These are phyloP conservation scores for Candida chauliodis DNA, from an alignment of 805 yeast genomes.

Conservation along the genomic window DNA sequence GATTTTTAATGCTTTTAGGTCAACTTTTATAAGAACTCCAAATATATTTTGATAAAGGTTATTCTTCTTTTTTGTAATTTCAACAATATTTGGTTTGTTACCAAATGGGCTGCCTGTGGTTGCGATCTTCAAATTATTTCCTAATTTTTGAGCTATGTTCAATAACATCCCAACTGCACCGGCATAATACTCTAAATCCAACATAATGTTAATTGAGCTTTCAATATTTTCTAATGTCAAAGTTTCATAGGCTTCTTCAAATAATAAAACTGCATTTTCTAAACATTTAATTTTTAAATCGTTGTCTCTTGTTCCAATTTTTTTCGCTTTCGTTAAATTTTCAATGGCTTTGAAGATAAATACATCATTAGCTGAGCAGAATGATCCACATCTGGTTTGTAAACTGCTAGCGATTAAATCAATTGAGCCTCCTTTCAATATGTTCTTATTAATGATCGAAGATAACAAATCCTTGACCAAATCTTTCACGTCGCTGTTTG, in stretches of 20 bases:
- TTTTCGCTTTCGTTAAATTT: constrained; percentile 81
- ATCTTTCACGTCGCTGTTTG: constrained; percentile 55
- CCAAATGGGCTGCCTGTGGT: neutral
- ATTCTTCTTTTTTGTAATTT: constrained; percentile 15
- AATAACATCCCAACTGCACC: constrained; percentile 84
- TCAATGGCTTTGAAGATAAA: constrained; percentile 92
- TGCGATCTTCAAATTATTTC: constrained; percentile 11
- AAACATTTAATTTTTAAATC: constrained; percentile 66
- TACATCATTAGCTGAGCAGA: constrained; percentile 92
- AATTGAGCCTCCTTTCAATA: constrained; percentile 87
- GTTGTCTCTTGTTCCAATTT: constrained; percentile 63
- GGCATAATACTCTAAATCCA: constrained; percentile 71
- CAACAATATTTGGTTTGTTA: constrained; percentile 8
- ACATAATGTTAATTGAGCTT: constrained; percentile 76
- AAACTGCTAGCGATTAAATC: constrained; percentile 83
- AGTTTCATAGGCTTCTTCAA: constrained; percentile 76
- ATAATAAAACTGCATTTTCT: constrained; percentile 67
- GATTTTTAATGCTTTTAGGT: constrained; percentile 52
- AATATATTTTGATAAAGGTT: constrained; percentile 70
- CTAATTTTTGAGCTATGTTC: constrained; percentile 68
- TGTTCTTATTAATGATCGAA: constrained; percentile 83
- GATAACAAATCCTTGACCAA: constrained; percentile 83
- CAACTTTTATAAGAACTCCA: constrained; percentile 68
- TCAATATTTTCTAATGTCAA: constrained; percentile 75
- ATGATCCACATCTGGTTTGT: constrained; percentile 91